Conservation (phyloP, 2,329 filamentous ascomycete genomes). For the Hypocreales sp. region DNA sequence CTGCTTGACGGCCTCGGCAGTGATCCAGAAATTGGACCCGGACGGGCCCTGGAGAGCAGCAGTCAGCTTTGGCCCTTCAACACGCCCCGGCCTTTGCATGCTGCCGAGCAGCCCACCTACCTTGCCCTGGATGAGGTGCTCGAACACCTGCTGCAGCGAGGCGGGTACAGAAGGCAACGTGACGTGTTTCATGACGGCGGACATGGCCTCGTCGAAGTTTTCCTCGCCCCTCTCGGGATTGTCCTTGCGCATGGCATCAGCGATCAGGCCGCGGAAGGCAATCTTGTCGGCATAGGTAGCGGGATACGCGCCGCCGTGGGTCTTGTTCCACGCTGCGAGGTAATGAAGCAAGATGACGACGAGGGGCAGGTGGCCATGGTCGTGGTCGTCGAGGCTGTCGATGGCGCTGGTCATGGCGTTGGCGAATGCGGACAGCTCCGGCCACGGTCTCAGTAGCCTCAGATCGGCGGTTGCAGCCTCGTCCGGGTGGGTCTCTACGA, state of each 20-base stretch:
- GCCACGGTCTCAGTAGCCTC: slow-evolving; percentile 73
- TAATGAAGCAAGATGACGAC: slow-evolving; percentile 71
- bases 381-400: slow-evolving; percentile 54
- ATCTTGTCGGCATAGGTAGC: slow-evolving; percentile 72
- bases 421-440: slow-evolving; percentile 57
- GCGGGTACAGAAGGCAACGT: slow-evolving; percentile 51
- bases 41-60: neutral
- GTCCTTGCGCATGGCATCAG: slow-evolving; percentile 48
- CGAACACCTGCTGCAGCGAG: slow-evolving; percentile 63
- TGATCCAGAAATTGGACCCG: slow-evolving; percentile 65
- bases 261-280: slow-evolving; percentile 60
- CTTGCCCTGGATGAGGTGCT: slow-evolving; percentile 35
- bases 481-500: slow-evolving; percentile 92
- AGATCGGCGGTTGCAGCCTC: slow-evolving; percentile 73
- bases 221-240: slow-evolving; percentile 83
- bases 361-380: slow-evolving; percentile 87
- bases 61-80: neutral
- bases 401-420: slow-evolving; percentile 52
- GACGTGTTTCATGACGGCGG: slow-evolving; percentile 78
- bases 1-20: slow-evolving; percentile 59
- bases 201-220: slow-evolving; percentile 87
- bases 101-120: too few relatives aligned
- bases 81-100: slow-evolving; percentile 15
- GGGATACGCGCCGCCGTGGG: slow-evolving; percentile 54
- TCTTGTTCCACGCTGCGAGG: slow-evolving; percentile 62